Base-by-base conservation (phyloP, 2,329 filamentous ascomycete species). In the Helminthosporium solani region DNA sequence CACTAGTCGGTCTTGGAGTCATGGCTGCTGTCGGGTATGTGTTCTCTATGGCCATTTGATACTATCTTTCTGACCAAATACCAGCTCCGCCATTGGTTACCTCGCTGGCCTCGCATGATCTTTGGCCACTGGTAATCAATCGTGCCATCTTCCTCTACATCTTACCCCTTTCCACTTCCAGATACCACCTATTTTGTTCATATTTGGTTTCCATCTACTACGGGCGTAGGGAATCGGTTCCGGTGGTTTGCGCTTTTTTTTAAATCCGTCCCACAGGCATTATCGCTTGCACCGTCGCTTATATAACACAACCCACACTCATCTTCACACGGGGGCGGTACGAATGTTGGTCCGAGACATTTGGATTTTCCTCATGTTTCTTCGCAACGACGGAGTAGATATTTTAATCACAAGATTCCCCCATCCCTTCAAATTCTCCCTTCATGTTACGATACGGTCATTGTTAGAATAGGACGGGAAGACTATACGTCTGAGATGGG, bases 11-110 rank as follows among this genome's bases (percentile, higher is more conserved):
- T 47, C 82, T 97, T 42, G 88, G 86, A 52, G 90, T 90, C 47
- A 94, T 89, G 37, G 79, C 96, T 68, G 89, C 88, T 46, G 81
- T 96, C 70, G 91, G 91, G 94, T 97, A 82, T 76, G 90, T 86
- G 25, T 36, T 21, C 20, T 19, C 16, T 20, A 11, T 9, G n/a
- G n/a, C 21, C 12, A 23, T 23, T 14, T 12, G 12, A 19, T 38
- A 21, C 20, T 11, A 18, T 15, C 16, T 30, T 11, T 40, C 61
- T 64, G 56, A 64, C 52, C 31, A 9, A 14, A 35, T 21, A 15
- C n/a, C 35, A 64, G 63, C 23, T 57, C 60, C 28, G 62, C 63
- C 14, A 58, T 65, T 52, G 56, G 60, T 42, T 66, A 65, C 57
- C 57, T 66, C 37, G 49, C 50, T 5, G 12, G 14, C 12, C 39